Evolutionary conservation across 768 basidiomycete species (phyloP).

Genomic region (Termitomyces sp.): DNA sequence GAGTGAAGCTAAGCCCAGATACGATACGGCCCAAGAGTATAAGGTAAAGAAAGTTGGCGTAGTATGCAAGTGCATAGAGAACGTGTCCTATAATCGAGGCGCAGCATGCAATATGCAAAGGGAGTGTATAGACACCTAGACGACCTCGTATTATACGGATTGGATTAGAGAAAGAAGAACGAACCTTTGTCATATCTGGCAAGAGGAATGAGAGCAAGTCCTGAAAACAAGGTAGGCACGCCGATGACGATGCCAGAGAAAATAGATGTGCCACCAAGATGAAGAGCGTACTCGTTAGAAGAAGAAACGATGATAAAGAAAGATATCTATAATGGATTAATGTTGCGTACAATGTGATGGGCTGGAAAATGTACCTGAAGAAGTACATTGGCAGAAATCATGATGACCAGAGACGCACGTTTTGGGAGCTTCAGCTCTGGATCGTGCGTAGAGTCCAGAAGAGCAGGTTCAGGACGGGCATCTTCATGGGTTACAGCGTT

Average conservation of each 20-base stretch:
- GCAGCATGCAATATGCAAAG: slow-evolving; percentile 50
- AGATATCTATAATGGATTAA: slow-evolving; percentile 35
- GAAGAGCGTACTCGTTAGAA: slow-evolving; percentile 54
- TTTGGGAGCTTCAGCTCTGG: slow-evolving; percentile 45
- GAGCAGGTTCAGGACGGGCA: background rate
- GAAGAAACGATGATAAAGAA: slow-evolving; percentile 71
- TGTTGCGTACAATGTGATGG: background rate
- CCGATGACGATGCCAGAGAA: slow-evolving; percentile 68
- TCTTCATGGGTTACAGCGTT: background rate
- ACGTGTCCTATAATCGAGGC: slow-evolving; percentile 50
- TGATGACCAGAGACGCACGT: slow-evolving; percentile 35
- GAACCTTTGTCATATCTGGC: slow-evolving; percentile 50
- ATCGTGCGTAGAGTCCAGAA: slow-evolving; percentile 1
- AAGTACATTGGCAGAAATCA: slow-evolving; percentile 33
- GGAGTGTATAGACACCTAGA: slow-evolving; percentile 47
- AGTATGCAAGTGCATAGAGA: slow-evolving; percentile 58
- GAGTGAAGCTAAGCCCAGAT: slow-evolving; percentile 51
- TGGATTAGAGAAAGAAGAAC: slow-evolving; percentile 1
- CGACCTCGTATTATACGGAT: background rate
- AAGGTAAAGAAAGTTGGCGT: slow-evolving; percentile 54
- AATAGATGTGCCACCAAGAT: slow-evolving; percentile 60
- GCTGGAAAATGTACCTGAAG: slow-evolving; percentile 12
- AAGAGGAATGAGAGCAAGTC: slow-evolving; percentile 50
- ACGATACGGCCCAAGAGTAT: slow-evolving; percentile 69
- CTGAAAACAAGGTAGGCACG: slow-evolving; percentile 60